These are phyloP conservation scores for Alternaria sp. DNA, from an alignment of 2,329 filamentous ascomycete genomes.

Conservation along the genomic window DNA sequence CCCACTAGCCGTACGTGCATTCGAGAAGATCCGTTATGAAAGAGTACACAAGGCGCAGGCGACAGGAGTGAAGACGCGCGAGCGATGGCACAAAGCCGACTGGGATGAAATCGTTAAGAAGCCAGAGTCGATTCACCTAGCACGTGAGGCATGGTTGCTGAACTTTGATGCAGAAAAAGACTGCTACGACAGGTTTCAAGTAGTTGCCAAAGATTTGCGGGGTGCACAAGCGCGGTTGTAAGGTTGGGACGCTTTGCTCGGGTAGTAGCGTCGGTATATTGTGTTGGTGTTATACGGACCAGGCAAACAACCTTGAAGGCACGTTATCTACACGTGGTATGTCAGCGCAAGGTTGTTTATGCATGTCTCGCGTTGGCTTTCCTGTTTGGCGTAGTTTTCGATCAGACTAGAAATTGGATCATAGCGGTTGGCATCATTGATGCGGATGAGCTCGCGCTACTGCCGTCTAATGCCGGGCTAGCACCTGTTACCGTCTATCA, in stretches of 20 bases:
- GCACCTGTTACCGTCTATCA: conserved; percentile 4
- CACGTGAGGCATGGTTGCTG: conserved; percentile 43
- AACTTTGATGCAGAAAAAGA: conserved; percentile 45
- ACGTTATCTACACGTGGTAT: conserved; percentile 9
- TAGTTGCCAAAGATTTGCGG: conserved; percentile 26
- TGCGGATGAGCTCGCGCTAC: neutral
- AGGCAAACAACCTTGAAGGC: conserved; percentile 2
- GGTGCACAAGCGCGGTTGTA: conserved; percentile 22
- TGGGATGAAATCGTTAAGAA: conserved; percentile 38
- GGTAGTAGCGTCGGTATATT: neutral
- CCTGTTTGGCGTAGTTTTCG: neutral
- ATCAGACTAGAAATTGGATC: neutral
- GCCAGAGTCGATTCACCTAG: conserved; percentile 41
- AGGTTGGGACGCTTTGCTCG: neutral
- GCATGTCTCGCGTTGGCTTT: conserved; percentile 1
- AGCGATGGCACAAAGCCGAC: conserved; percentile 44
- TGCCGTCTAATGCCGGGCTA: conserved; percentile 12
- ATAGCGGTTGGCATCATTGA: neutral
- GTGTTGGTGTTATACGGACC: neutral
- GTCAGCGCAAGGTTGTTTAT: neutral
- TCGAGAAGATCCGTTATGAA: conserved; percentile 46
- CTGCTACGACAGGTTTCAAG: conserved; percentile 41
- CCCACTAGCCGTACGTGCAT: conserved; percentile 35
- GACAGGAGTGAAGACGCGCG: conserved; percentile 41
- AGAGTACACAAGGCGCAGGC: conserved; percentile 42